Base-by-base conservation (phyloP, 495 filamentous ascomycete genomes). In the Podospora fimiseda region DNA sequence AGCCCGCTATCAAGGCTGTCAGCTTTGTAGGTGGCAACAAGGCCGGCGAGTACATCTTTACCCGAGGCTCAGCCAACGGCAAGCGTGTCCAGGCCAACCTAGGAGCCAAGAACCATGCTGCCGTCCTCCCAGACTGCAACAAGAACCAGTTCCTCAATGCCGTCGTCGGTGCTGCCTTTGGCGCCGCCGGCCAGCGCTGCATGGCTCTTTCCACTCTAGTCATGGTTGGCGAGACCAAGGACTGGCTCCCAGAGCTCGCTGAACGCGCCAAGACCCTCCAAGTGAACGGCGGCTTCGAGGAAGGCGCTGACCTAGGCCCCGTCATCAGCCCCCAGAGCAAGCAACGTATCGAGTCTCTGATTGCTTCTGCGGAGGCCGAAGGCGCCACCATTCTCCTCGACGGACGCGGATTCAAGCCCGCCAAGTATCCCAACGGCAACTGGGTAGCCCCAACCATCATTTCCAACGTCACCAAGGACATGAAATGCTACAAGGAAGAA, bases 21-120 rank as follows among this genome's bases (percentile, higher is more conserved):
- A 88, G 83, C 74, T 99, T 99, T 57, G 93, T 99, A 40, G 93
- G 93, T 39, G 86, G 89, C 72, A 97, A 97, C 79, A 86, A 87
- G 69, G 93, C 93, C 14, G 93, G 93, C 58, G 89, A 97, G 70
- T 99, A 99, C 72, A 99, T 99, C 69, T 97, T 86, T 70, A 70
- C 80, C 43, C 86, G 91, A 44, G 94, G 94, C 16, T 94, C 90
- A 7, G 91, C 91, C 57, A 91, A 96, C 63, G 93, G 93, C 45
- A 85, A 85, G 69, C 78, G 81, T 60, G 91, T 96, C n/a, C 93
- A 99, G 72, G 93, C 93, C 62, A 99, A 99, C 70, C 73, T 99
- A 48, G 93, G 93, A 19, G 93, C 93, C 40, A 99, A 99, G 82
- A 99, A 99, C 78, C 93, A 99, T 68, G 92, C 91, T 20, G 88